A percentile compares a stretch with the other conserved stretches of the same genome.
phyloP scores from a whole-genome alignment of 208 protist species.

The Crithidia sp. region DNA sequence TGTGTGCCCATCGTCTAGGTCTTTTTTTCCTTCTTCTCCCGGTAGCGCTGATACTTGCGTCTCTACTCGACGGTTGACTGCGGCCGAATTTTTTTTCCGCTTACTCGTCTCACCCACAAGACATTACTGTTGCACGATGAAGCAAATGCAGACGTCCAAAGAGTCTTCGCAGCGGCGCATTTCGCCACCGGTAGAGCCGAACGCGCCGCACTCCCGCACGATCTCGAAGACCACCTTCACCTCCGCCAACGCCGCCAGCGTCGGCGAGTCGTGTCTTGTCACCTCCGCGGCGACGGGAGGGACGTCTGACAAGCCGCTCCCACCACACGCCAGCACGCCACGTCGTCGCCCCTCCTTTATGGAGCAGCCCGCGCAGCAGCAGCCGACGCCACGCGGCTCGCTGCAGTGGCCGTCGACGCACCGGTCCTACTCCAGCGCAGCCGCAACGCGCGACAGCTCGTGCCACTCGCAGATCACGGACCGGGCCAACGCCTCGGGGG shows the following conservation, averaged over 20 bases:
- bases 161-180: slow-evolving; percentile 4
- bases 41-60: not conserved
- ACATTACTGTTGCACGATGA: not conserved
- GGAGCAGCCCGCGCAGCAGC: slow-evolving; percentile 24
- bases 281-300: not conserved
- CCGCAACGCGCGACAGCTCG: slow-evolving; percentile 46
- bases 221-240: slow-evolving; percentile 29
- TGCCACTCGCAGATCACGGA: slow-evolving; percentile 31
- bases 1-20: slow-evolving; percentile 8
- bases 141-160: not conserved
- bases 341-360: slow-evolving; percentile 24
- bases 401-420: slow-evolving; percentile 51
- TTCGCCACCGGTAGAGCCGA: slow-evolving; percentile 12
- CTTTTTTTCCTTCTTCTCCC: slow-evolving; percentile 8
- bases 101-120: not conserved
- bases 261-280: slow-evolving; percentile 11
- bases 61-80: too few relatives aligned
- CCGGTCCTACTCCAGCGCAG: slow-evolving; percentile 43
- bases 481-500: slow-evolving; percentile 3
- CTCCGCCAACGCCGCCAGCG: slow-evolving; percentile 20
- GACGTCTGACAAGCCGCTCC: slow-evolving; percentile 3
- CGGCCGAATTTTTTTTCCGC: not conserved
- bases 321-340: slow-evolving; percentile 14
- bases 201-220: slow-evolving; percentile 1
- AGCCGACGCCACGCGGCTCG: slow-evolving; percentile 30